Conservation (phyloP, 148 eudicot species). For the Vaccinium macrocarpon region DNA sequence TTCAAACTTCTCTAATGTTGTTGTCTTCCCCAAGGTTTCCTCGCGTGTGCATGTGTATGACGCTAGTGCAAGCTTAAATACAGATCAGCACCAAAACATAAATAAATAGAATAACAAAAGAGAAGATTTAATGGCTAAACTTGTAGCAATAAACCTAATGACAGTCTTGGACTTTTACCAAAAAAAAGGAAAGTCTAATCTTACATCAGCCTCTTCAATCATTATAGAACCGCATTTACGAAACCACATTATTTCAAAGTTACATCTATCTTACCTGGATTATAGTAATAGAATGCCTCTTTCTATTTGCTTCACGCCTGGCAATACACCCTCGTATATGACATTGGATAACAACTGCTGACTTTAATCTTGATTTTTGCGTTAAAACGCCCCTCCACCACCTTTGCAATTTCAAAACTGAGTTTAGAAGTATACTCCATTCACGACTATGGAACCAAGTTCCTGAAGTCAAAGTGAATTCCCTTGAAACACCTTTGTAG, state of each 20-base stretch:
- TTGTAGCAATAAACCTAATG: not conserved
- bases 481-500: conserved; percentile 17
- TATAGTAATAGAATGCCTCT: conserved; percentile 29
- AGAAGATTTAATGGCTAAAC: not conserved
- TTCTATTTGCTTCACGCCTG: conserved; percentile 34
- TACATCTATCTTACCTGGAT: conserved; percentile 46
- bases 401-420: conserved; percentile 67
- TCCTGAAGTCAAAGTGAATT: conserved; percentile 14
- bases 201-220: not conserved
- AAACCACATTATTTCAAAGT: not conserved
- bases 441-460: conserved; percentile 31
- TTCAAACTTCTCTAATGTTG: not conserved
- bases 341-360: conserved; percentile 63
- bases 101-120: not conserved
- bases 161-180: not conserved
- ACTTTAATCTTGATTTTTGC: conserved; percentile 28
- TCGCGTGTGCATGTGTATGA: not conserved
- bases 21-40: too few relatives aligned
- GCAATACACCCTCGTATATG: conserved; percentile 59
- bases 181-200: not conserved
- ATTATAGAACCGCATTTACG: not conserved
- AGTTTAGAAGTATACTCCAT: conserved; percentile 30
- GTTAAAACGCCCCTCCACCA: conserved; percentile 64
- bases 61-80: not conserved
- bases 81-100: not conserved